phyloP scores from a whole-genome alignment of 140 eudicot genomes.

The Flaveria floridana region DNA sequence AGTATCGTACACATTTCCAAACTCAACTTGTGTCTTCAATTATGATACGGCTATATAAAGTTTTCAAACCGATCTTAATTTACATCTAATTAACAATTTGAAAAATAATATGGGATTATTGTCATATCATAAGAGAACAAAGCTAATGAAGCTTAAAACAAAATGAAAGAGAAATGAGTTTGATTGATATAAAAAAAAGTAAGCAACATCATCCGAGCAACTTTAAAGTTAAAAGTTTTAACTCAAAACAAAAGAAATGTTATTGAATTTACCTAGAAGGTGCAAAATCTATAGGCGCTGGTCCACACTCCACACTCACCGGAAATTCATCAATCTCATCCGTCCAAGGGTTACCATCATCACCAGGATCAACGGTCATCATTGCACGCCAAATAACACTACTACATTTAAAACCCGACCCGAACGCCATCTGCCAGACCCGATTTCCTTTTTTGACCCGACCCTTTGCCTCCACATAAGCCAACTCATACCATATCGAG shows the following conservation, averaged over 20 bases:
- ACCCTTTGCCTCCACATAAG: conserved; percentile 48
- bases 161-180: too few species aligned
- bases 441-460: conserved; percentile 42
- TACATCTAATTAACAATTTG: too few species aligned
- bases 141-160: too few species aligned
- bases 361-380: conserved; percentile 31
- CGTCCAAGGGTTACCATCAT: conserved; percentile 46
- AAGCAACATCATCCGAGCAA: neutral
- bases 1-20: too few species aligned
- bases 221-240: too few species aligned
- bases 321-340: conserved; percentile 46
- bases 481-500: conserved; percentile 53
- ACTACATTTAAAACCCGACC: conserved; percentile 53
- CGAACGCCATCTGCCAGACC: conserved; percentile 54
- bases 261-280: conserved; percentile 18
- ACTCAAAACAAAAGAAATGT: neutral
- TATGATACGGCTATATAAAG: too few species aligned
- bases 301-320: conserved; percentile 14
- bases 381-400: conserved; percentile 45
- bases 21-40: too few species aligned
- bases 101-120: too few species aligned
- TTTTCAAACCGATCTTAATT: too few species aligned
- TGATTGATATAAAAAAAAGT: too few species aligned
- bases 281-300: conserved; percentile 23
- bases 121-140: too few species aligned